Percentiles rank a stretch among this genome's conserved stretches.
Evolutionary conservation across 169 alveolate species (phyloP).

Genomic region (Eimeria praecox): DNA sequence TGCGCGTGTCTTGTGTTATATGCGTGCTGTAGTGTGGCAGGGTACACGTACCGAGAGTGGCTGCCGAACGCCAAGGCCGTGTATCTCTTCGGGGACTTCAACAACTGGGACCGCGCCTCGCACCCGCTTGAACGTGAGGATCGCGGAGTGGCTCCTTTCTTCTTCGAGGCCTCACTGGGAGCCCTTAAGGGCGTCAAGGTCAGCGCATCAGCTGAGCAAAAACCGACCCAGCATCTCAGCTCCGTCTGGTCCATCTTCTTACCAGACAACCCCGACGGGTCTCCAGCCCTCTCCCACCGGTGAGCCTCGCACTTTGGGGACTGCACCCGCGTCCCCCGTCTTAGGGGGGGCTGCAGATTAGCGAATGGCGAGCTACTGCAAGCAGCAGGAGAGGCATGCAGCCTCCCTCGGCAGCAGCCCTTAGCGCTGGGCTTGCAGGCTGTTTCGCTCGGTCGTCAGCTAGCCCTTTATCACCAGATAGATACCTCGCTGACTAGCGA

Average conservation of each 20-base stretch:
- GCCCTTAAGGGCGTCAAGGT: conserved; percentile 16
- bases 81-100: conserved; percentile 87
- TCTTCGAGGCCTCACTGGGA: conserved; percentile 63
- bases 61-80: conserved; percentile 85
- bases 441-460: neutral
- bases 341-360: neutral
- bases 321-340: neutral
- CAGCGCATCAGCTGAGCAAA: neutral
- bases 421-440: neutral
- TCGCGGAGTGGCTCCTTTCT: conserved; percentile 56
- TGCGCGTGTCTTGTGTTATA: neutral
- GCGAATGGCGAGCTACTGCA: neutral
- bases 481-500: conserved; percentile 13
- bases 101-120: conserved; percentile 86
- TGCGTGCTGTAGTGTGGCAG: conserved; percentile 23
- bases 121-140: conserved; percentile 84
- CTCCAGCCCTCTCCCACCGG: conserved; percentile 75
- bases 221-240: conserved; percentile 7
- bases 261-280: conserved; percentile 72
- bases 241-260: conserved; percentile 72
- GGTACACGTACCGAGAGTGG: conserved; percentile 84
- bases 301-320: neutral
- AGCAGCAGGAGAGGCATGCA: neutral
- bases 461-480: no score
- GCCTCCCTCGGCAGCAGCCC: neutral